Base-by-base conservation (phyloP, 306 rosid species). In the Gleditsia sinensis region DNA sequence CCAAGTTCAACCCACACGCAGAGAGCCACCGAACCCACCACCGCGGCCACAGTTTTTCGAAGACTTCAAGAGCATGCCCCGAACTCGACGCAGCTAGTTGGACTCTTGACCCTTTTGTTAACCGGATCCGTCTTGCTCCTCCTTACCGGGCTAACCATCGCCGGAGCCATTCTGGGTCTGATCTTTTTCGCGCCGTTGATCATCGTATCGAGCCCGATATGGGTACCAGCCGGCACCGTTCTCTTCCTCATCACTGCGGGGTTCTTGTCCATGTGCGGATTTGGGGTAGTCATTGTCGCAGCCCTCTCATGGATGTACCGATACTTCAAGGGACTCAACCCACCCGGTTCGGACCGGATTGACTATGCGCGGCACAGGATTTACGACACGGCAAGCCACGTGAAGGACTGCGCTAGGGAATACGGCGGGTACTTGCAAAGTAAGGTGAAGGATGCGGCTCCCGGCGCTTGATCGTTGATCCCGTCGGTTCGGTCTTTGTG, bases 401-500 rank as follows among this genome's bases (percentile, higher is more conserved):
- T 84, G 9, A 90, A 85, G 81, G 88, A 84, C 27, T 83, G 81
- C 51, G 92, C 89, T 0, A 60, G 79, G 45, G 90, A 87, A 68
- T 86, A 86, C 10, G 89, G 89, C 8, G 90, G 89, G 17, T 83
- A 87, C 67, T 80, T 89, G 77, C 86, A 89, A 17, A 56, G 80
- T 58, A 86, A 84, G 78, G 88, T 69, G 3, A 89, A 87, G 76
- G 94, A 83, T 57, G 91, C 91, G 3, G 91, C 94, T 57, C 91
- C 94, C 0, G 94, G 91, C 7, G 94, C 94, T 49, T 89, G 40
- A 50, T 67, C n/a, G n/a, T n/a, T n/a, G n/a, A n/a, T n/a, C n/a
- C n/a, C n/a, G n/a, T n/a, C 65, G 65, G 65, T 58, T 32, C 66
- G 43, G 24, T 7, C n/a, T 59, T 32, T 14, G 43, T 60, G 16